Conservation (phyloP, 2,329 filamentous ascomycete genomes). For the Fusarium sp. region DNA sequence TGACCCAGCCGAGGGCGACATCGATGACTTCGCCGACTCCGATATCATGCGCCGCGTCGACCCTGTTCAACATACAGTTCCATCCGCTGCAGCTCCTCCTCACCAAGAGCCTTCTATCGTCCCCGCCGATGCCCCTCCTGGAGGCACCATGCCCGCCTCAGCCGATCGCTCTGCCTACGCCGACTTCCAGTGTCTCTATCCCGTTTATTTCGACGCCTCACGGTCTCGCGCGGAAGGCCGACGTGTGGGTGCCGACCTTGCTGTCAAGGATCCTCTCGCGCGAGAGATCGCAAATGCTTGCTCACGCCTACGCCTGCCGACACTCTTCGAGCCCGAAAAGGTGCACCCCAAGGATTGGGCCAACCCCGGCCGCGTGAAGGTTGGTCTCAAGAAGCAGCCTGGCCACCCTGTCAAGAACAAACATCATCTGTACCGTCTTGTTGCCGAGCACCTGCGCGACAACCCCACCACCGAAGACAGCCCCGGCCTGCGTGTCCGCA, state of each 20-base stretch:
- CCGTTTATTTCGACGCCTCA: slow-evolving; percentile 89
- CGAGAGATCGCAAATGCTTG: slow-evolving; percentile 91
- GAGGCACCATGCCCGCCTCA: slow-evolving; percentile 50
- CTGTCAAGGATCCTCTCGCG: slow-evolving; percentile 87
- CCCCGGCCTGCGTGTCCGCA: slow-evolving; percentile 76
- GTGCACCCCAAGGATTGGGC: slow-evolving; percentile 97
- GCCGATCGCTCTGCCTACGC: slow-evolving; percentile 72
- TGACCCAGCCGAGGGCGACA: slow-evolving; percentile 90
- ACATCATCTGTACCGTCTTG: slow-evolving; percentile 87
- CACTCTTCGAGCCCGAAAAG: slow-evolving; percentile 91
- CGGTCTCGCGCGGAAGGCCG: slow-evolving; percentile 83
- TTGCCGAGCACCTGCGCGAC: slow-evolving; percentile 80
- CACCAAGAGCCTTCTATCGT: slow-evolving; percentile 48
- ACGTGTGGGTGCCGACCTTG: slow-evolving; percentile 78
- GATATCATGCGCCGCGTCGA: slow-evolving; percentile 67
- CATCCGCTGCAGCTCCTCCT: slow-evolving; percentile 48
- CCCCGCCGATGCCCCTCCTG: slow-evolving; percentile 51
- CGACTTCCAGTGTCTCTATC: slow-evolving; percentile 90
- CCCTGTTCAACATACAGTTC: slow-evolving; percentile 47
- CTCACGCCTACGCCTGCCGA: slow-evolving; percentile 75
- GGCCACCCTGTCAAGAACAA: slow-evolving; percentile 73
- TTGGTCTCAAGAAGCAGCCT: slow-evolving; percentile 68
- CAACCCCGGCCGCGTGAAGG: slow-evolving; percentile 90
- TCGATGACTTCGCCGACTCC: slow-evolving; percentile 71
- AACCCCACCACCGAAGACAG: slow-evolving; percentile 81